Percentiles rank a stretch among this genome's conserved stretches.
These are phyloP conservation scores for Hypoxylon sp. DNA, from an alignment of 2,329 filamentous ascomycete species.

Conservation along the genomic window DNA sequence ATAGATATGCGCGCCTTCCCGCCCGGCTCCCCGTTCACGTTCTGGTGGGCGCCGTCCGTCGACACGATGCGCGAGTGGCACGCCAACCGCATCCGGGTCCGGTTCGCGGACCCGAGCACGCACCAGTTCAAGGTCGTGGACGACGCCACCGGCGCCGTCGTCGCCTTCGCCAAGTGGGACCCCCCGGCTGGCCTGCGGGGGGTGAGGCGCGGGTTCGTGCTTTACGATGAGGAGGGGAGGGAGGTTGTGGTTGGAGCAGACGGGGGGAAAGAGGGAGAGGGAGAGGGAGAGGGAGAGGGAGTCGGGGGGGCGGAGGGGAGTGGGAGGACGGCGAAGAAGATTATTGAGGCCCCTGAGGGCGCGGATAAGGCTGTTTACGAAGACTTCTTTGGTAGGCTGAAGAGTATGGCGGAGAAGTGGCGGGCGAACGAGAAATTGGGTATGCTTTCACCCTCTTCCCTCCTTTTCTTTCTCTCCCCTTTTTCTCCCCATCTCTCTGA, in stretches of 20 bases:
- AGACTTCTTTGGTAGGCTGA: conserved; percentile 43
- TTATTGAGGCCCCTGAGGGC: conserved; percentile 39
- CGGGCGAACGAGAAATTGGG: conserved; percentile 45
- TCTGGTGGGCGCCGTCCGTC: conserved; percentile 48
- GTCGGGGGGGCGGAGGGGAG: neutral
- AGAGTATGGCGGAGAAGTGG: conserved; percentile 45
- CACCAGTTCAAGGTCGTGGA: conserved; percentile 51
- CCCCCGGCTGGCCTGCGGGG: conserved; percentile 39
- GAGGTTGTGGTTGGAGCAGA: neutral
- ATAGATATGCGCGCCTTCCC: conserved; percentile 48
- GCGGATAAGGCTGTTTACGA: conserved; percentile 39
- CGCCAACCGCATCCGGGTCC: conserved; percentile 41
- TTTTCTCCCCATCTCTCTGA: neutral
- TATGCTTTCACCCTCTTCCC: conserved; percentile 27
- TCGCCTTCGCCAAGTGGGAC: conserved; percentile 49
- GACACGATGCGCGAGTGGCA: conserved; percentile 47
- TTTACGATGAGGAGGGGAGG: conserved; percentile 41
- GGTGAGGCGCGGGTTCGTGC: conserved; percentile 40
- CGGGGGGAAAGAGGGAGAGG: conserved; percentile 6
- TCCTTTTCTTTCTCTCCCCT: neutral
- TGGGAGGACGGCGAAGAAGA: conserved; percentile 3
- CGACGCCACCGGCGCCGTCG: conserved; percentile 35
- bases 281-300: neutral
- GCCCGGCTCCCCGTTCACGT: conserved; percentile 43
- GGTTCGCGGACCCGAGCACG: conserved; percentile 45